These are phyloP conservation scores for Diaporthe vaccinii DNA, from an alignment of 2,329 filamentous ascomycete species.

Conservation along the genomic window DNA sequence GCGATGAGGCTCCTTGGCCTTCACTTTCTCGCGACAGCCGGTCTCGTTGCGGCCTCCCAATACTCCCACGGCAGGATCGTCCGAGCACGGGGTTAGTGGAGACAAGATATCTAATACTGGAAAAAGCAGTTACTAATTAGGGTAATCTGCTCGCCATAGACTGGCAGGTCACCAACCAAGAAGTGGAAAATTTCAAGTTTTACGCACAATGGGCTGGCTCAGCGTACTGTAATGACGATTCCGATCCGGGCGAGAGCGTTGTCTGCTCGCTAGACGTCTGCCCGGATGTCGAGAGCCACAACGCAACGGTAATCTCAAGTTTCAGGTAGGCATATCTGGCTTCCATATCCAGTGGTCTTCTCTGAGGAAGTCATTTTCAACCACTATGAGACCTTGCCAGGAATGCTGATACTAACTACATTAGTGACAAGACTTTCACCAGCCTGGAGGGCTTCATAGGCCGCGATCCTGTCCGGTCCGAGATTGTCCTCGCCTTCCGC, in stretches of 20 bases:
- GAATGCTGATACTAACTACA: neutral
- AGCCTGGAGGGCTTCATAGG: constrained; percentile 64
- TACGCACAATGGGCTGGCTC: constrained; percentile 66
- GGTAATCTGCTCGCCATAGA: neutral
- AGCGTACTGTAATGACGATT: constrained; percentile 66
- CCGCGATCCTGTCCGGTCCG: constrained; percentile 60
- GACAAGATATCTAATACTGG: neutral
- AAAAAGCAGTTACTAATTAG: neutral
- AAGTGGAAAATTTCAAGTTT: constrained; percentile 47
- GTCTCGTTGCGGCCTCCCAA: constrained; percentile 10
- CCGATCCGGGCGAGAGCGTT: constrained; percentile 53
- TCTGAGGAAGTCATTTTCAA: too few relatives aligned
- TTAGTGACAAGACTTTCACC: neutral
- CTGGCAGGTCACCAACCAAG: constrained; percentile 30
- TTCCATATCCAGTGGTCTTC: neutral
- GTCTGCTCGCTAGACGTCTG: constrained; percentile 61
- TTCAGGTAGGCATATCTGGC: constrained; percentile 24
- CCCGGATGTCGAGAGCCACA: constrained; percentile 56
- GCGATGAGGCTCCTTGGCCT: neutral
- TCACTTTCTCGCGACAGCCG: constrained; percentile 11
- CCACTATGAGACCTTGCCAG: neutral
- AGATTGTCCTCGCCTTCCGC: constrained; percentile 72
- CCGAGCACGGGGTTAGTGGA: constrained; percentile 16
- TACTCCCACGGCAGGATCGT: constrained; percentile 23
- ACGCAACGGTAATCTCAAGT: constrained; percentile 53